phyloP scores from a whole-genome alignment of 2,329 filamentous ascomycete species.

The Cercospora sp. region DNA sequence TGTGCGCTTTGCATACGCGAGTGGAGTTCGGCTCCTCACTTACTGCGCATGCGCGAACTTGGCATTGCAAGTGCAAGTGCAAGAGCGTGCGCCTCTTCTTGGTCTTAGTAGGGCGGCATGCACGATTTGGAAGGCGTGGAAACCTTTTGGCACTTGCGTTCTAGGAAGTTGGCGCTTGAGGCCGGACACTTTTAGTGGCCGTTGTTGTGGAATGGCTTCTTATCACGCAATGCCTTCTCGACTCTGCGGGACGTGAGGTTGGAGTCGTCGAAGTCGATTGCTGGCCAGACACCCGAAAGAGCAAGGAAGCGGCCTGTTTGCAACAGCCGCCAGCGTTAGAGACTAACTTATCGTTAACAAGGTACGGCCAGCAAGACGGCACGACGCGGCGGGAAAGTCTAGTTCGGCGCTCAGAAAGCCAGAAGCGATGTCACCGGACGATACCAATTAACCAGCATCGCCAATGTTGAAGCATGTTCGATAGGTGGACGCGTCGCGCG shows the following conservation, averaged over 20 bases:
- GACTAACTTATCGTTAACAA: slow-evolving; percentile 5
- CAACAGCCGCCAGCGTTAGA: not conserved
- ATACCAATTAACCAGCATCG: not conserved
- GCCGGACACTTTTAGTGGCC: not conserved
- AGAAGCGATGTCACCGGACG: not conserved
- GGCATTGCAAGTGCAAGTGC: not conserved
- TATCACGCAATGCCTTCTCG: not conserved
- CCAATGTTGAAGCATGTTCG: not conserved
- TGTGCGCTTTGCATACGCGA: not conserved
- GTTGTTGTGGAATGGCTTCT: not conserved
- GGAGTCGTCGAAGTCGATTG: not conserved
- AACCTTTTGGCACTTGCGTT: not conserved
- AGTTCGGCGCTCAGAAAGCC: not conserved
- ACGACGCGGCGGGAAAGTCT: slow-evolving; percentile 8
- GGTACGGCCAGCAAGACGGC: slow-evolving; percentile 15
- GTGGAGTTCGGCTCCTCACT: not conserved
- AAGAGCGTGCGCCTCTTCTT: not conserved
- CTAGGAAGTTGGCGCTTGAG: not conserved
- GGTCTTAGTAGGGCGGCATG: not conserved
- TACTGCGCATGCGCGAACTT: not conserved
- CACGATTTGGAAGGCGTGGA: not conserved
- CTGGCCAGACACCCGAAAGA: not conserved
- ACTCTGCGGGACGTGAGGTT: not conserved
- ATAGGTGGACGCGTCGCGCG: not conserved
- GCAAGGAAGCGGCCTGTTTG: not conserved